Evolutionary conservation across 345 rosid species (phyloP).

Genomic region (Atalantia buxifolia): DNA sequence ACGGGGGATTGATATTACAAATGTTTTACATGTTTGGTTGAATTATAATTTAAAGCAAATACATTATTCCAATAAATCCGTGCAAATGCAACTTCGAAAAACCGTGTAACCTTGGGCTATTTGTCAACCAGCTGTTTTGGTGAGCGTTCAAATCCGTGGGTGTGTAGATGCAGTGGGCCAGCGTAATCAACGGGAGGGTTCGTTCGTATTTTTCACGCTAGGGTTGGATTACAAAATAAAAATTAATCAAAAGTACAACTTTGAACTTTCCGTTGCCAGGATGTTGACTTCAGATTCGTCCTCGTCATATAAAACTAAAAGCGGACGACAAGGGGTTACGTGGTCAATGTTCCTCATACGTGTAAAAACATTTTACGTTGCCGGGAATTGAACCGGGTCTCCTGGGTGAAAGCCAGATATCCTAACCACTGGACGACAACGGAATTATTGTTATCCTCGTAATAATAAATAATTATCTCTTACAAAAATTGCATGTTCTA

Average conservation of each 20-base stretch:
- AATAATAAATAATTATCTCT: rapidly evolving
- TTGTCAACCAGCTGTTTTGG: background rate
- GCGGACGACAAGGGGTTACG: no score
- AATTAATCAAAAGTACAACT: background rate
- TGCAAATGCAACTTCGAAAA: no score
- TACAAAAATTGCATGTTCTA: no score
- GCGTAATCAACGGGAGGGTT: background rate
- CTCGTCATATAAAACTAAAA: no score
- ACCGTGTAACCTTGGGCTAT: background rate
- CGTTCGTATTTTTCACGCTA: background rate
- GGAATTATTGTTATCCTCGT: background rate
- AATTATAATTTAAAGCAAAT: no score
- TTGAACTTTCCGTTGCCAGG: background rate
- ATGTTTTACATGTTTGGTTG: no score
- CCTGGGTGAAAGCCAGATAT: conserved; percentile 92
- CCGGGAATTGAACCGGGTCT: conserved; percentile 70
- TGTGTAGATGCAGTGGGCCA: background rate
- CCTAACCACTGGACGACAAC: conserved; percentile 97
- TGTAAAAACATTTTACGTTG: conserved; percentile 27
- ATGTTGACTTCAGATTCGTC: no score
- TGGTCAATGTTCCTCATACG: no score
- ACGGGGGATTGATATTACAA: no score
- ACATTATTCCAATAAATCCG: no score
- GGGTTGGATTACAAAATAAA: background rate
- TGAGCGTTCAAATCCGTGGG: background rate